Evolutionary conservation across 2,329 filamentous ascomycete genomes (phyloP), one percentile per base, ranked within the genome.

Genomic region (Colletotrichum euphorbiae): DNA sequence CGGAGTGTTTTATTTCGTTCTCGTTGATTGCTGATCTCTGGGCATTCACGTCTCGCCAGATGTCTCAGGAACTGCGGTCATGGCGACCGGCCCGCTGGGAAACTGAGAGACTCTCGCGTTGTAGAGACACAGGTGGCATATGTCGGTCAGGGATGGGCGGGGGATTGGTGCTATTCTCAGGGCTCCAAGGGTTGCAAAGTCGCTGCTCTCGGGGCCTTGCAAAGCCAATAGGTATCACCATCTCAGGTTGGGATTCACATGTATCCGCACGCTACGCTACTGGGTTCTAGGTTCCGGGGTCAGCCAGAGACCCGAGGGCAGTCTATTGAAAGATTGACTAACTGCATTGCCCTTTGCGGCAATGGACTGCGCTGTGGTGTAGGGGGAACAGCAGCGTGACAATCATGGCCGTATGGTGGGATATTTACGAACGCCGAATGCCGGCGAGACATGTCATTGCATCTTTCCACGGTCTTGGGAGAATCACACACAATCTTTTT

Each of bases 201-300:
- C 28, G 28, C 38, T 55, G 50, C 24, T 58, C 48, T 63, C 52
- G 60, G 62, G 60, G 52, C 60, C 65, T 65, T 64, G 60, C 60
- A 36, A 64, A 54, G 52, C 65, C 65, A 68, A 68, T 52, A 64
- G 42, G 65, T 65, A 64, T 58, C 65, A 65, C 19, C 65, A 68
- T 54, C 54, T 54, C 65, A 46, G 54, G 60, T 58, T 64, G 61
- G 42, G 43, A 56, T 56, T 62, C 63, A 67, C 65, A 67, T 67
- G 60, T 42, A 52, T 61, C 48, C 59, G 59, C 38, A 52, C 51
- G 38, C 38, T 48, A 64, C 52, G 55, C 33, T 33, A 59, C 45
- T 33, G 17, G 46, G 24, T 21, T 42, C 33, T 50, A 21, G 48
- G 63, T 31, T 17, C 40, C 19, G 33, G 51, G 33, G 51, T 52